phyloP scores from a whole-genome alignment of 2,329 filamentous ascomycete species.

The Sporothrix humicola region DNA sequence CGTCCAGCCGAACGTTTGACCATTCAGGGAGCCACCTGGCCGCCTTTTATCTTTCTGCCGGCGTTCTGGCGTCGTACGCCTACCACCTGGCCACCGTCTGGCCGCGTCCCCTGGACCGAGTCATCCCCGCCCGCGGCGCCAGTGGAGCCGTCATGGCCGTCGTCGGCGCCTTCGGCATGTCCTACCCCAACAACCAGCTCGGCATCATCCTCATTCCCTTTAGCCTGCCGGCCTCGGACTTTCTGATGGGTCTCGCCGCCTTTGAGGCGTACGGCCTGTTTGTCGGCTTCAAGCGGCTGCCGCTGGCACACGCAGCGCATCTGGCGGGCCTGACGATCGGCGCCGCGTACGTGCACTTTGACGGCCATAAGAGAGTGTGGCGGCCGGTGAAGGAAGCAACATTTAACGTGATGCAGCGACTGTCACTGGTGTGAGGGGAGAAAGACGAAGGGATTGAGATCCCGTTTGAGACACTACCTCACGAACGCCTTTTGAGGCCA shows the following conservation, averaged over 20 bases:
- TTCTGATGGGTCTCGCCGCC: conserved; percentile 34
- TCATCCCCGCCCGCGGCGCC: conserved; percentile 39
- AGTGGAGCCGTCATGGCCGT: conserved; percentile 41
- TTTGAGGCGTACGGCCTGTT: conserved; percentile 41
- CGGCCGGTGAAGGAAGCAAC: conserved; percentile 36
- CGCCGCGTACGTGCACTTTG: conserved; percentile 39
- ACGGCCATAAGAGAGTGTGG: conserved; percentile 36
- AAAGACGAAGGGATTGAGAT: background rate
- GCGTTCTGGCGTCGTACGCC: conserved; percentile 38
- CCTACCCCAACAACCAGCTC: conserved; percentile 37
- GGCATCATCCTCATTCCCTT: conserved; percentile 38
- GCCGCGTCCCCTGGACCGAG: conserved; percentile 36
- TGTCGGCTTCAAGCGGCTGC: conserved; percentile 38
- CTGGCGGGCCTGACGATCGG: conserved; percentile 40
- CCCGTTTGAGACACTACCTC: background rate
- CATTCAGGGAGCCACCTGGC: conserved; percentile 40
- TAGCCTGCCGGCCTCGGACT: conserved; percentile 38
- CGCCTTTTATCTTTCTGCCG: conserved; percentile 41
- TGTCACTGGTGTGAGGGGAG: conserved; percentile 7
- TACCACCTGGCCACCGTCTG: conserved; percentile 38
- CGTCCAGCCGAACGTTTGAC: conserved; percentile 37
- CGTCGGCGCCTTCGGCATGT: conserved; percentile 39
- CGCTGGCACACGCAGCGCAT: conserved; percentile 39
- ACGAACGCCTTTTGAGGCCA: background rate
- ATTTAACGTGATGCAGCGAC: conserved; percentile 32